Evolutionary conservation across 441 rosid species (phyloP), one percentile per base, ranked within the genome.

Genomic region (Omphalea diandra): DNA sequence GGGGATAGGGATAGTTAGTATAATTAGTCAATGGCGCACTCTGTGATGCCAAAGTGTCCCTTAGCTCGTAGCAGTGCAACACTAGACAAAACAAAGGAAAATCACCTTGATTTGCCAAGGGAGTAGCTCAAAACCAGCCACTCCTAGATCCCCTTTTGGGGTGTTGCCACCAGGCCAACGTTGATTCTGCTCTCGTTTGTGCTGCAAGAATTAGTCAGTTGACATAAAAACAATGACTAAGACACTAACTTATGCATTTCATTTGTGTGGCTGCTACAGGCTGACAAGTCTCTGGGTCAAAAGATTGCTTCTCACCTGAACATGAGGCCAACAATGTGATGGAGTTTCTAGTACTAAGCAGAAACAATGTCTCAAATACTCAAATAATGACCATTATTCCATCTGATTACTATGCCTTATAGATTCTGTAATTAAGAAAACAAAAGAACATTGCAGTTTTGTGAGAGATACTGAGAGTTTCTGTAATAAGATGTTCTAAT

Each of bases 241-340:
- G n/a, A 58, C 20, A 32, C 54, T 35, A 47, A 22, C 11, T 43
- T 46, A 31, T 40, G 7, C 4, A 36, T 12, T 12, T 18, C 4
- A 65, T 60, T 54, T 77, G 24, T 49, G 11, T 50, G 15, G 57
- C n/a, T n/a, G n/a, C 31, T 71, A 50, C 86, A 91, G 94, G 97
- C 94, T 44, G 85, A 80, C 80, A 78, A 73, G 74, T 81, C 90
- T 52, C 80, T 91, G 70, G 93, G 96, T 61, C 86, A 89, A 85
- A 94, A 87, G 81, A 60, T 91, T 63, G 93, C 97, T 8, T 75
- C 84, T 71, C 87, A 86, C 68, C 90, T 94, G 62, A 86, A 87
- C 65, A 89, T 83, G 76, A 88, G 76, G 76, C 90, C 97, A 55
- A 84, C 72, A 81, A 79, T 84, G 65, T 69, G 72, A 69, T 31